Conservation (phyloP, 305 asterid genomes). For the Fraxinus nigra region DNA sequence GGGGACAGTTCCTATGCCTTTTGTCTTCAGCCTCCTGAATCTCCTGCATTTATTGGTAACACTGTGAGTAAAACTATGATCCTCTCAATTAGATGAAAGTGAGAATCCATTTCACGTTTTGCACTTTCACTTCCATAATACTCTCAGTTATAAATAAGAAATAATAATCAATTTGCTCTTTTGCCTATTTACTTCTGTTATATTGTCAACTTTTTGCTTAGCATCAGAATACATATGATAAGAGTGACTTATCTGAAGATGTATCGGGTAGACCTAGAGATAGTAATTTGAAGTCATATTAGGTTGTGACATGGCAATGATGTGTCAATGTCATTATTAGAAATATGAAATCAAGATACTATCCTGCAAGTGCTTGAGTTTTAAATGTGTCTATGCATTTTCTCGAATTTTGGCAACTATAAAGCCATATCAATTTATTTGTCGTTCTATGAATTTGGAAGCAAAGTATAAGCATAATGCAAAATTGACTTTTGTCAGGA, state of each 20-base stretch:
- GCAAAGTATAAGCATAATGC: neutral
- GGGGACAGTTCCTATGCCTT: slow-evolving; percentile 85
- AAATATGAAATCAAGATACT: neutral
- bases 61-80: slow-evolving; percentile 55
- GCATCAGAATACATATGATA: neutral
- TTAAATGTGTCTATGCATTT: neutral
- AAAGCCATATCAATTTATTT: neutral
- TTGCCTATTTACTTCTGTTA: neutral
- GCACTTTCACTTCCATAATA: neutral
- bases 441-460: neutral
- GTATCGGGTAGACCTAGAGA: neutral
- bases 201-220: neutral
- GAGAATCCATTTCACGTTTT: neutral
- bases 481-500: neutral
- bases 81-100: slow-evolving; percentile 2
- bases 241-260: neutral
- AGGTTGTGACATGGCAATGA: neutral
- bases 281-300: neutral
- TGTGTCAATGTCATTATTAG: neutral
- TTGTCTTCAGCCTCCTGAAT: slow-evolving; percentile 91
- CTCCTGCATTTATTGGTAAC: slow-evolving; percentile 96
- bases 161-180: neutral
- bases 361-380: neutral
- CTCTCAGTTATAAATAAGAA: neutral
- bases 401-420: neutral